phyloP scores from a whole-genome alignment of 2,329 filamentous ascomycete species.

The Ophiocordyceps camponoti-rufipedis region DNA sequence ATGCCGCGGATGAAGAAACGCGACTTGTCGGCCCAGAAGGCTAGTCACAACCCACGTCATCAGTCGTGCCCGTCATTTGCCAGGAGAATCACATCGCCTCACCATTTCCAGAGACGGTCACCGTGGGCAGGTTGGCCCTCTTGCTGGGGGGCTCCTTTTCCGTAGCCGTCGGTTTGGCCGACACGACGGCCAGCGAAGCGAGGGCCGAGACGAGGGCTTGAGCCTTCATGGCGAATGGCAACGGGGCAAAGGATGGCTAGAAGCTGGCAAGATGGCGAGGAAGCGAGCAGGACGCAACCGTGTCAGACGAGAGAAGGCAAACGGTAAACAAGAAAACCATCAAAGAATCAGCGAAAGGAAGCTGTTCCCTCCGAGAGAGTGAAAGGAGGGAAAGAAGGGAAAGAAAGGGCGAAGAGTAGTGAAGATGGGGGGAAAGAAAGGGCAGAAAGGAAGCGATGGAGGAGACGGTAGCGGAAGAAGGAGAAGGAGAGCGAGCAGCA shows the following conservation, averaged over 20 bases:
- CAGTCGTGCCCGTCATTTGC: slow-evolving; percentile 7
- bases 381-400: not conserved
- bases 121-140: slow-evolving; percentile 27
- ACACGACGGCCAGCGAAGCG: slow-evolving; percentile 23
- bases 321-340: not conserved
- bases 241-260: not conserved
- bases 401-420: not conserved
- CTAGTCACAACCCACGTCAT: slow-evolving; percentile 12
- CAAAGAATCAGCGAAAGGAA: not conserved
- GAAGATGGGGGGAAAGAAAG: not conserved
- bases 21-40: slow-evolving; percentile 32
- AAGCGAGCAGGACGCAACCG: not conserved
- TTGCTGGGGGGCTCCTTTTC: slow-evolving; percentile 28
- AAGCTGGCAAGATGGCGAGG: not conserved
- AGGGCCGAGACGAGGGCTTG: slow-evolving; percentile 27
- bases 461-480: not conserved
- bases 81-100: slow-evolving; percentile 6
- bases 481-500: not conserved
- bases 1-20: slow-evolving; percentile 43
- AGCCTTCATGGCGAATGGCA: slow-evolving; percentile 27
- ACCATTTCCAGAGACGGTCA: slow-evolving; percentile 41
- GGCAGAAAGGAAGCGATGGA: not conserved
- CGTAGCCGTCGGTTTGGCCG: slow-evolving; percentile 31
- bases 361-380: not conserved
- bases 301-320: not conserved